Conservation (phyloP, 75 land plant species). For the Cupressus sempervirens region DNA sequence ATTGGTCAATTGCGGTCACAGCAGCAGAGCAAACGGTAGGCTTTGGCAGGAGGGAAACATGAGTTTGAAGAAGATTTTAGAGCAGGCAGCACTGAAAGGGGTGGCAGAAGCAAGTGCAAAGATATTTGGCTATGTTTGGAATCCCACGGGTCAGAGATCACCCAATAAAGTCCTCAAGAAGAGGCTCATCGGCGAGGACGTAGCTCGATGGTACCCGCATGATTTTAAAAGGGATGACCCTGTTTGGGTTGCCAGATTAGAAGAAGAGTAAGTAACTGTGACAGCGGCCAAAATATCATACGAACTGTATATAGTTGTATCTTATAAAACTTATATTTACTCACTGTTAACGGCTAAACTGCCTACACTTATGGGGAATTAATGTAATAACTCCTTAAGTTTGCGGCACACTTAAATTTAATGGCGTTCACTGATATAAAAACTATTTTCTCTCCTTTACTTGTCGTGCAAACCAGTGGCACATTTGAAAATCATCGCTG, state of each 20-base stretch:
- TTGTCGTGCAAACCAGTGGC: too few species aligned
- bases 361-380: too few species aligned
- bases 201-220: constrained; percentile 75
- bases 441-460: too few species aligned
- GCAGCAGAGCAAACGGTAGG: neutral
- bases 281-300: neutral
- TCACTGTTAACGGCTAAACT: too few species aligned
- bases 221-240: constrained; percentile 71
- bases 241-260: constrained; percentile 36
- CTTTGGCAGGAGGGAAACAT: neutral
- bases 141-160: constrained; percentile 73
- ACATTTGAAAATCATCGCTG: too few species aligned
- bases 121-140: constrained; percentile 87
- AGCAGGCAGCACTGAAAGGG: constrained; percentile 44
- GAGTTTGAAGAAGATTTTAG: constrained; percentile 35
- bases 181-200: constrained; percentile 81
- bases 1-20: too few species aligned
- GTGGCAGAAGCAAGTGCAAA: constrained; percentile 72
- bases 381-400: too few species aligned
- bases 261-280: constrained; percentile 44
- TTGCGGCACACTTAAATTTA: too few species aligned
- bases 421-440: too few species aligned
- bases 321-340: neutral
- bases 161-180: constrained; percentile 72
- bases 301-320: neutral